Evolutionary conservation across 139 green algal genomes (phyloP).

Genomic region (Tetratostichococcus sp.): DNA sequence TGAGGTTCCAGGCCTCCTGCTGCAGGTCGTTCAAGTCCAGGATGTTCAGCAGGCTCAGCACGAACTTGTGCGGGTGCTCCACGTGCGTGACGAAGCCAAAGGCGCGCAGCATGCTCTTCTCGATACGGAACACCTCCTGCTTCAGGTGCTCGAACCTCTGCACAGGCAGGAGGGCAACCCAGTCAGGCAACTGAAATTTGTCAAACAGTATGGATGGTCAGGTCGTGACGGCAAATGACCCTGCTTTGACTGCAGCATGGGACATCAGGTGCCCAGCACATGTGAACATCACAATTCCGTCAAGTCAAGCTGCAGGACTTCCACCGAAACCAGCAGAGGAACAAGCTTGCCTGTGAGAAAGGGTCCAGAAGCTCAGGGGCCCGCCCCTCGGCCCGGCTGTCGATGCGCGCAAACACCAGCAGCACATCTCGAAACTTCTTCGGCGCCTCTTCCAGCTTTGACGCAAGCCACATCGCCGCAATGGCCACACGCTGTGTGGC

Average conservation of each 20-base stretch:
- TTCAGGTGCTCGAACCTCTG: slow-evolving; percentile 65
- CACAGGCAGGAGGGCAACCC: neutral
- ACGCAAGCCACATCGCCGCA: slow-evolving; percentile 70
- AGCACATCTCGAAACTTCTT: slow-evolving; percentile 57
- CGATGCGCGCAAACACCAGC: slow-evolving; percentile 72
- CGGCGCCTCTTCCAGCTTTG: slow-evolving; percentile 87
- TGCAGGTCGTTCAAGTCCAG: slow-evolving; percentile 40
- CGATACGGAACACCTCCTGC: slow-evolving; percentile 55
- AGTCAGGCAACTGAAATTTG: no score
- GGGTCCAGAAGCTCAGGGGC: slow-evolving; percentile 53
- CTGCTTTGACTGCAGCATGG: no score
- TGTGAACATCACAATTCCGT: no score
- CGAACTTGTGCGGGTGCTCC: slow-evolving; percentile 89
- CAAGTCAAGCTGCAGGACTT: no score
- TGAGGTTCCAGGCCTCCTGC: slow-evolving; percentile 82
- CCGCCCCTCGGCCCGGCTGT: slow-evolving; percentile 42
- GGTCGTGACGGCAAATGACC: no score
- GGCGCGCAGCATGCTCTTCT: slow-evolving; percentile 74
- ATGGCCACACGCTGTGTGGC: slow-evolving; percentile 66
- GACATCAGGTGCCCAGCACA: no score
- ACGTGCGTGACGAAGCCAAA: slow-evolving; percentile 86
- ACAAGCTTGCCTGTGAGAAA: slow-evolving; percentile 40
- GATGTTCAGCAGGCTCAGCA: slow-evolving; percentile 73
- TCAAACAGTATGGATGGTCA: no score
- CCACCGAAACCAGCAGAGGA: no score